Conservation (phyloP, 2,329 filamentous ascomycete genomes). For the Aspergillus pseudoterreus region DNA sequence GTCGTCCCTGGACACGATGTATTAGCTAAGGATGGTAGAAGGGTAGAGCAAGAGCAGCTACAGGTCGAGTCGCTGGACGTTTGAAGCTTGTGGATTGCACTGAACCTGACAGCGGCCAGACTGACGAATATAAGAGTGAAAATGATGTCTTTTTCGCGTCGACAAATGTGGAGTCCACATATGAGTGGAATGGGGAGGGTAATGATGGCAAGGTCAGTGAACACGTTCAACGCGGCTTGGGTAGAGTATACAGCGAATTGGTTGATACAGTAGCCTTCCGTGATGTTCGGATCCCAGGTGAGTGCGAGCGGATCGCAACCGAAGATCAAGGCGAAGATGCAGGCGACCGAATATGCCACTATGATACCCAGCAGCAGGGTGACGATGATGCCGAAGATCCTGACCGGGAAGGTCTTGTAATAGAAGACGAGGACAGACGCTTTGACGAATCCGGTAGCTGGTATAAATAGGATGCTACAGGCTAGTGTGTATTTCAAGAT, state of each 20-base stretch:
- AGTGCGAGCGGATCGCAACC: not conserved
- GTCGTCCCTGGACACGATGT: not conserved
- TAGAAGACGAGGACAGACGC: constrained; percentile 1
- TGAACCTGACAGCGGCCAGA: not conserved
- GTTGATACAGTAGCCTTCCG: not conserved
- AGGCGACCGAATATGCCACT: not conserved
- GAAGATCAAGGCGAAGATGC: not conserved
- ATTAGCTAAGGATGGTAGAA: not conserved
- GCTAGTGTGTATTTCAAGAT: not conserved
- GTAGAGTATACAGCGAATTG: not conserved
- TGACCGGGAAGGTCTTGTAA: not conserved
- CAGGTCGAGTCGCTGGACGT: not conserved
- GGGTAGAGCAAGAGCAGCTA: not conserved
- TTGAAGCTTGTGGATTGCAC: not conserved
- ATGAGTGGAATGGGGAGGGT: not conserved
- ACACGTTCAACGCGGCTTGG: not conserved
- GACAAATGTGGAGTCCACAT: not conserved
- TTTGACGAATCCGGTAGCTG: not conserved
- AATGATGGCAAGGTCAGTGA: not conserved
- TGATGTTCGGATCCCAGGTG: not conserved
- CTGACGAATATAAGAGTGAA: not conserved
- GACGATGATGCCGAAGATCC: not conserved
- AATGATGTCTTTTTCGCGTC: not conserved
- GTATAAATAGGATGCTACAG: not conserved
- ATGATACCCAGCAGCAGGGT: not conserved